Base-by-base conservation (phyloP, 345 rosid species). In the Acer saccharum region DNA sequence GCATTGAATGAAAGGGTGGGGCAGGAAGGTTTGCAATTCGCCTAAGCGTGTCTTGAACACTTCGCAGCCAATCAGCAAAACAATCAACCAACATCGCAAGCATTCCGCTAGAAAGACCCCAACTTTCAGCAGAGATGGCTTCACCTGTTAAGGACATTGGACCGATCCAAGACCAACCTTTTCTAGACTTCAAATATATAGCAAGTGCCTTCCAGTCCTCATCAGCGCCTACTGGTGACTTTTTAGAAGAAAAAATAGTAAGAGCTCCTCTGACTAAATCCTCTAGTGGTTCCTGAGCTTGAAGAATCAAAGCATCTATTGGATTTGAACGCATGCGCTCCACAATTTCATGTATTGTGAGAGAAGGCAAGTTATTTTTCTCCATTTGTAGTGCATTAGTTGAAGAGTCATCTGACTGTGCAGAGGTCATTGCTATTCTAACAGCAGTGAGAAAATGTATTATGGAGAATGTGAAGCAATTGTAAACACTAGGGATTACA, bases 181-280 rank as follows among this genome's bases (percentile, higher is more conserved):
- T 87, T 16, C 80, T 68, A 48, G 68, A 74, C 78, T 84, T 87
- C 39, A 80, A 78, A 65, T 79, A 87, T 16, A 4, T 43, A 66
- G 80, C 81, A 46, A 87, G 86, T 21, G 83, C 68, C 80, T 84
- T 72, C 89, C 86, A 87, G 44, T 76, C 83, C 57, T 84, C 39
- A 35, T 35, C 82, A 16, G 76, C 85, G 20, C 87, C 87, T 21
- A 67, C 63, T 23, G 87, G 84, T 12, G 84, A 87, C 55, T 70
- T 65, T 77, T 81, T 76, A 1, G 83, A 87, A 63, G 87, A 80
- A 76, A 87, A 80, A 55, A 84, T 74, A 76, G 39, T 79, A n/a
- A 87, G 84, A 71, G 81, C 87, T 71, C 87, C 87, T 81, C 86
- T 81, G 62, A 87, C 81, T 65, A 87, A 76, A 62, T 82, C 87